Evolutionary conservation across 805 yeast genomes (phyloP).

Genomic region (Ogataea haglerorum): DNA sequence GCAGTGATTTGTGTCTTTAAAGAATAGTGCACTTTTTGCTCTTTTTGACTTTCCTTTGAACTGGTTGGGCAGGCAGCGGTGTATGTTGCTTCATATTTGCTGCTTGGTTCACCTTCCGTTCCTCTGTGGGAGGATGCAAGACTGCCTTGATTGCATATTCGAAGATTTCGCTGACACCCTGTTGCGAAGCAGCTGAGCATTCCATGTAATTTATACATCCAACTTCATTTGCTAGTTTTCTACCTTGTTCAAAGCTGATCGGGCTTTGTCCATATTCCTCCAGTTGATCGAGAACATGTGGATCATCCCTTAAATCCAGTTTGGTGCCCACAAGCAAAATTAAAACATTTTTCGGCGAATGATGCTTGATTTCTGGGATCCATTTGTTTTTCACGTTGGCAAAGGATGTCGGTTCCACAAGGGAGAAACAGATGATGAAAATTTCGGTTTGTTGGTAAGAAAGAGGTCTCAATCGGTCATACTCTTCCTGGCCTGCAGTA

Average conservation of each 20-base stretch:
- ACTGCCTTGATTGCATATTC: conserved; percentile 78
- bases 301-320: conserved; percentile 79
- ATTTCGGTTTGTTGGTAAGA: conserved; percentile 92
- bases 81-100: background rate
- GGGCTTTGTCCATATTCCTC: conserved; percentile 62
- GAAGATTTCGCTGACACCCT: conserved; percentile 80
- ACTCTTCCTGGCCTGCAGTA: conserved; percentile 94
- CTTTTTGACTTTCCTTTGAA: conserved; percentile 35
- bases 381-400: conserved; percentile 77
- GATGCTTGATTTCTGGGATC: conserved; percentile 85
- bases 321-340: conserved; percentile 86
- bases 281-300: conserved; percentile 66
- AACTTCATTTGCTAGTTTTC: conserved; percentile 61
- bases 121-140: conserved; percentile 45
- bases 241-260: conserved; percentile 59
- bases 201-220: conserved; percentile 76
- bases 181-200: conserved; percentile 88
- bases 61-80: conserved; percentile 4
- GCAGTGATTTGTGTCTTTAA: conserved; percentile 20
- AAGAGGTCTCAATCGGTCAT: conserved; percentile 83
- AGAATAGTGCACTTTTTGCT: conserved; percentile 48
- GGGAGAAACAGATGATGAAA: conserved; percentile 80
- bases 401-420: conserved; percentile 76
- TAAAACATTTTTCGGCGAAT: conserved; percentile 66
- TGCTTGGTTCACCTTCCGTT: conserved; percentile 3